Evolutionary conservation across 208 protist genomes (phyloP), one percentile per base, ranked within the genome.

Genomic region (Trypanosoma brucei): DNA sequence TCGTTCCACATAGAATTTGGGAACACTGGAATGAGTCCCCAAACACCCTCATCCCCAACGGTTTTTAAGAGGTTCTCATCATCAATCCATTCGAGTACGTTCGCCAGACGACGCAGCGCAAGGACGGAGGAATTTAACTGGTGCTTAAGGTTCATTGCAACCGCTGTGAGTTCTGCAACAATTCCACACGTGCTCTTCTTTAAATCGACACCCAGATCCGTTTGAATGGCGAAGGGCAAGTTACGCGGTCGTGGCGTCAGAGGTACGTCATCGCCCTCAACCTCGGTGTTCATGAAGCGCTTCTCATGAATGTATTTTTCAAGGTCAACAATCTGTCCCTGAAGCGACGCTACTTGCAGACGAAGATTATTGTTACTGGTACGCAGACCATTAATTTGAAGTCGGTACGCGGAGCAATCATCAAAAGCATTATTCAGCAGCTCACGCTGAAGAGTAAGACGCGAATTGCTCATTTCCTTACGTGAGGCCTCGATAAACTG

Each of bases 101-200:
- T 78, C 30, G 75, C 42, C 49, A 84, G 59, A 68, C 86, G 81
- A 37, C 82, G 81, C 52, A 83, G 51, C 8, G 70, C 72, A 60
- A 89, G 68, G 39, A 92, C 62, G 11, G 80, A 70, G 3, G 82
- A 81, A 68, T 79, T 89, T 3, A 92, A 72, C 69, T 92, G 85
- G 57, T 92, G 85, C 68, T 92, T 92, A 37, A 89, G 75, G 74
- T 92, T 92, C 51, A 72, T 77, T 45, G 71, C 77, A 3, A 87
- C 70, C 7, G 70, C 72, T 5, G 79, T 46, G n/a, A 92, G 76
- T 71, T 92, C 81, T 2, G 75, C 48, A 11, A 92, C 46, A 52
- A 92, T 76, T 42, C 75, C n/a, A n/a, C 67, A 55, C 40, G 85
- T 89, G 57, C 73, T 81, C 14, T 78, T 72, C 48, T 79, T 78